Base-by-base conservation (phyloP, 108 stramenopile species). In the Chaetoceros muelleri region DNA sequence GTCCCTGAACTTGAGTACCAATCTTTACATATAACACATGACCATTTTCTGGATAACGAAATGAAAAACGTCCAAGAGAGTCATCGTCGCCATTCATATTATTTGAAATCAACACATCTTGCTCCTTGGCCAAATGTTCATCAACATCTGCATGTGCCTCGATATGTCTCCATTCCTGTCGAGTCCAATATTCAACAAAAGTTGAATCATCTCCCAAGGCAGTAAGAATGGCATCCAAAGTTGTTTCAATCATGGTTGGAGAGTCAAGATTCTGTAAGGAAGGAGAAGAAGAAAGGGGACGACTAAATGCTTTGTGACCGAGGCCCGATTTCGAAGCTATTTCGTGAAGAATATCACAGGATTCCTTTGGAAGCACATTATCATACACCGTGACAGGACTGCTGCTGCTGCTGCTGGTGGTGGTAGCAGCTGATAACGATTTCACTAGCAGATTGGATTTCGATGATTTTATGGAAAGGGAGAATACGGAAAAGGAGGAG, bases 71-170 rank as follows among this genome's bases (percentile, higher is more conserved):
- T 7, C n/a, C n/a, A n/a, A n/a, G n/a, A 20, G 55, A 28, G 30
- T 60, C 27, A 18, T 22, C 26, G n/a, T 29, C 48, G 24, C 30
- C 28, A 31, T 24, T 1, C n/a, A n/a, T n/a, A 17, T 44, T 30
- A 29, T 10, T 22, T 30, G 5, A 45, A 34, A 23, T 21, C 30
- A 1, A 51, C 48, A 51, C 63, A 49, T 76, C 77, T 16, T 72
- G 48, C 45, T 46, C 16, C 46, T 80, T 82, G 0, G 81, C 75
- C 44, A 71, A 28, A 57, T 67, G 64, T 57, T 85, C 84, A 57
- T 84, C 82, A 0, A 87, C 76, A 72, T 87, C 86, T 17, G 86
- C 80, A 58, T 87, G 86, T 7, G 86, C 86, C 34, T 82, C 78
- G 25, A 80, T 87, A 30, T 72, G 69, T 28, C 76, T 50, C 82